Evolutionary conservation across 2,329 filamentous ascomycete species (phyloP).

Genomic region (Coniella vitis): DNA sequence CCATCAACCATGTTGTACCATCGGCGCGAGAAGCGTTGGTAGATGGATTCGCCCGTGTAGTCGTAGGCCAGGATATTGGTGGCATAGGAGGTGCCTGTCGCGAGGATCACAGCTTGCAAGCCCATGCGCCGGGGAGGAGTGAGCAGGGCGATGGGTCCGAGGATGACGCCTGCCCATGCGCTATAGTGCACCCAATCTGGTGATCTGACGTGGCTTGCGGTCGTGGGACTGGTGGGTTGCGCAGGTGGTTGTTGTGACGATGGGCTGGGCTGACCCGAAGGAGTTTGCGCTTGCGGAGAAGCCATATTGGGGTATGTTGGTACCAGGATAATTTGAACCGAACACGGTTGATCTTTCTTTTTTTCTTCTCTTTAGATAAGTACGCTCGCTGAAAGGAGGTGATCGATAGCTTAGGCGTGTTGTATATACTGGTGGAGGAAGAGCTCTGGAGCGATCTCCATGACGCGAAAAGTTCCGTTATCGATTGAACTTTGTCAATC

Average conservation of each 20-base stretch:
- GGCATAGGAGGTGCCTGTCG: slow-evolving; percentile 42
- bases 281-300: slow-evolving; percentile 9
- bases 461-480: slow-evolving; percentile 3
- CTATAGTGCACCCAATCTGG: slow-evolving; percentile 38
- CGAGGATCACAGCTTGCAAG: slow-evolving; percentile 43
- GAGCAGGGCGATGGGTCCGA: slow-evolving; percentile 41
- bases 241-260: not conserved
- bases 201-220: slow-evolving; percentile 14
- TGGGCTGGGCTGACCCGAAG: not conserved
- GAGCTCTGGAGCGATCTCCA: not conserved
- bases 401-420: not conserved
- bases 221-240: not conserved
- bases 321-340: too few species aligned
- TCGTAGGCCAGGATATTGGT: slow-evolving; percentile 50
- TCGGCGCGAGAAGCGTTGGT: slow-evolving; percentile 38
- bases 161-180: slow-evolving; percentile 40
- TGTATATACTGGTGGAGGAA: not conserved
- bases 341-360: not conserved
- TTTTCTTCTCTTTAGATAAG: not conserved
- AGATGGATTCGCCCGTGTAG: slow-evolving; percentile 48
- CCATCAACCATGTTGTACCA: slow-evolving; percentile 39
- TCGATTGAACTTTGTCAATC: not conserved
- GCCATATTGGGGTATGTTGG: slow-evolving; percentile 4
- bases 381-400: not conserved
- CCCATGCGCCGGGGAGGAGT: slow-evolving; percentile 47